Conservation (phyloP, 2,329 filamentous ascomycete species). For the Nectriaceae sp. region DNA sequence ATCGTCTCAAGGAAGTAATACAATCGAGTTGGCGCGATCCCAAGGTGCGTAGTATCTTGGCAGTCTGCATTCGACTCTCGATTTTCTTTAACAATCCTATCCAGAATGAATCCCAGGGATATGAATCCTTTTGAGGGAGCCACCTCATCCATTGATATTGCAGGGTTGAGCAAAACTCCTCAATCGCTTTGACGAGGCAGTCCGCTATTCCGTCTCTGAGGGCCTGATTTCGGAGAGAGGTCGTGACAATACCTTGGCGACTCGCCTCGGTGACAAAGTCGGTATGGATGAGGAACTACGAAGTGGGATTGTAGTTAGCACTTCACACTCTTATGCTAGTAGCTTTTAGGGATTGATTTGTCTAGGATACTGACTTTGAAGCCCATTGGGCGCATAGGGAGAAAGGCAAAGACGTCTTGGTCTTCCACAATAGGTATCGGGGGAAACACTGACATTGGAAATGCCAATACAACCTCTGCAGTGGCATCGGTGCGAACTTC, state of each 20-base stretch:
- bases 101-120: slow-evolving; percentile 33
- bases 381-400: slow-evolving; percentile 43
- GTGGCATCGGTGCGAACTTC: slow-evolving; percentile 27
- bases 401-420: slow-evolving; percentile 48
- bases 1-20: slow-evolving; percentile 7
- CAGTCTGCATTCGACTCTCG: slow-evolving; percentile 9
- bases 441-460: slow-evolving; percentile 39
- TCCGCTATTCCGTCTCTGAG: slow-evolving; percentile 39
- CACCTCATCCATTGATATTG: slow-evolving; percentile 48
- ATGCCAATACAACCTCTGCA: slow-evolving; percentile 46
- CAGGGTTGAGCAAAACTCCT: slow-evolving; percentile 39
- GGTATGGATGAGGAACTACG: slow-evolving; percentile 50
- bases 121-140: slow-evolving; percentile 34
- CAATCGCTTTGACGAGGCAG: slow-evolving; percentile 40
- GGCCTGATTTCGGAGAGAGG: slow-evolving; percentile 39
- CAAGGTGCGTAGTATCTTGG: slow-evolving; percentile 12
- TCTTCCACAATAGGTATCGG: slow-evolving; percentile 35
- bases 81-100: slow-evolving; percentile 26
- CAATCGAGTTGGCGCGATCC: slow-evolving; percentile 2
- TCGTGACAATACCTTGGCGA: slow-evolving; percentile 42
- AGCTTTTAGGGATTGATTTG: not conserved
- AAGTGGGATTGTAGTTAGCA: not conserved
- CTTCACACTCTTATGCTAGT: not conserved
- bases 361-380: slow-evolving; percentile 43
- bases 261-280: slow-evolving; percentile 51